A percentile compares a stretch with the other conserved stretches of the same genome.
These are phyloP conservation scores for Saturnispora ahearnii DNA, from an alignment of 805 yeast genomes.

Conservation along the genomic window DNA sequence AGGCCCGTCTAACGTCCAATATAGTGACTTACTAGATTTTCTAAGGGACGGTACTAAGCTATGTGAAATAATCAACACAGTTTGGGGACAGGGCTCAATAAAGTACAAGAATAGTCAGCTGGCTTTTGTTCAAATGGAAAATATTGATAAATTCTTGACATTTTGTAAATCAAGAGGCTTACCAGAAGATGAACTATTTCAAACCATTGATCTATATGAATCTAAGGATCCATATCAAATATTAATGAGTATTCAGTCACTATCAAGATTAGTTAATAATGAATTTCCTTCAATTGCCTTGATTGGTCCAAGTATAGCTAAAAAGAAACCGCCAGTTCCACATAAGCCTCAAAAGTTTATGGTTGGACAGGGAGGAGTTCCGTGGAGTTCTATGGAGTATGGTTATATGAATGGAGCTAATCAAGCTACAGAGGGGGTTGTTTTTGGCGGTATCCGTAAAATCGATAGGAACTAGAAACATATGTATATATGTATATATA, in stretches of 20 bases:
- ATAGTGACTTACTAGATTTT: constrained; percentile 39
- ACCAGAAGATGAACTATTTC: constrained; percentile 74
- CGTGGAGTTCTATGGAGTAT: constrained; percentile 52
- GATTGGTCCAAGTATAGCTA: constrained; percentile 50
- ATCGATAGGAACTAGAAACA: constrained; percentile 21
- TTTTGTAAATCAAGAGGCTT: constrained; percentile 59
- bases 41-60: constrained; percentile 55
- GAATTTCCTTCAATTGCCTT: constrained; percentile 39
- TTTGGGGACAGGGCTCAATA: constrained; percentile 30
- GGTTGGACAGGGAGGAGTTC: constrained; percentile 23
- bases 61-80: constrained; percentile 37
- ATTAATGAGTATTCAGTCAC: constrained; percentile 60
- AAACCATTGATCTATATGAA: constrained; percentile 69
- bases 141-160: constrained; percentile 60
- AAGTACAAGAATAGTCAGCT: constrained; percentile 53
- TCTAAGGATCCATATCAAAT: constrained; percentile 70
- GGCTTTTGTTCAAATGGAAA: constrained; percentile 84
- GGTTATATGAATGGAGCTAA: constrained; percentile 53
- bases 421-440: constrained; percentile 44
- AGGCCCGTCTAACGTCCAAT: constrained; percentile 22
- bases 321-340: constrained; percentile 43
- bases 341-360: constrained; percentile 42
- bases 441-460: constrained; percentile 44
- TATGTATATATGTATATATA: not conserved
- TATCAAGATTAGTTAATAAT: constrained; percentile 59